Percentiles rank a stretch among this genome's conserved stretches.
Conservation (phyloP, 2,329 filamentous ascomycete genomes). For the Venturia carpophila region DNA sequence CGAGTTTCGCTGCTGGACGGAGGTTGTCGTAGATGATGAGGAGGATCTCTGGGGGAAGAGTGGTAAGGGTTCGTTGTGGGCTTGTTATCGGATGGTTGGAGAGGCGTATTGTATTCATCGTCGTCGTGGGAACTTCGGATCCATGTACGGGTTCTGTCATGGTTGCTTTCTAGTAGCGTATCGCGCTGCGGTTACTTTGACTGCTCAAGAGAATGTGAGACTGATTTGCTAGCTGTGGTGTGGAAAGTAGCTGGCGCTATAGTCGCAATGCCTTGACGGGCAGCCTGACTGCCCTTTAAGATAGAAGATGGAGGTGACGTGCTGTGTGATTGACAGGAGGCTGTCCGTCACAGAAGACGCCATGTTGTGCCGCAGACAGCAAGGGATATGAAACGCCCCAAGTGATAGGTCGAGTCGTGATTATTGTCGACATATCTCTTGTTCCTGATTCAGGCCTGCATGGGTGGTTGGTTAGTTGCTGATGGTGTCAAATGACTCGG, state of each 20-base stretch:
- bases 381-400: neutral
- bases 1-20: conserved; percentile 30
- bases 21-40: conserved; percentile 30
- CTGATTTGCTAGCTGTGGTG: too few relatives aligned
- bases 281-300: neutral
- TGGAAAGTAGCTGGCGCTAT: neutral
- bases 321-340: neutral
- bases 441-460: neutral
- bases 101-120: neutral
- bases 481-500: neutral
- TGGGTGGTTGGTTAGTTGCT: neutral
- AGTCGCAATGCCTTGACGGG: too few relatives aligned
- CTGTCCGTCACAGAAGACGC: neutral
- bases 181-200: too few relatives aligned
- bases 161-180: too few relatives aligned
- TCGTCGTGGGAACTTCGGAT: too few relatives aligned
- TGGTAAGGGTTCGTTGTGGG: conserved; percentile 17
- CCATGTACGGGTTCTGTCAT: too few relatives aligned
- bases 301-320: neutral
- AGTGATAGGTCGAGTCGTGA: neutral
- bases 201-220: too few relatives aligned
- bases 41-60: conserved; percentile 33
- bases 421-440: neutral
- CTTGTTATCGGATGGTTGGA: neutral
- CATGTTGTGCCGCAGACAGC: neutral